Base-by-base conservation (phyloP, 2,329 filamentous ascomycete genomes). In the Seiridium cupressi region DNA sequence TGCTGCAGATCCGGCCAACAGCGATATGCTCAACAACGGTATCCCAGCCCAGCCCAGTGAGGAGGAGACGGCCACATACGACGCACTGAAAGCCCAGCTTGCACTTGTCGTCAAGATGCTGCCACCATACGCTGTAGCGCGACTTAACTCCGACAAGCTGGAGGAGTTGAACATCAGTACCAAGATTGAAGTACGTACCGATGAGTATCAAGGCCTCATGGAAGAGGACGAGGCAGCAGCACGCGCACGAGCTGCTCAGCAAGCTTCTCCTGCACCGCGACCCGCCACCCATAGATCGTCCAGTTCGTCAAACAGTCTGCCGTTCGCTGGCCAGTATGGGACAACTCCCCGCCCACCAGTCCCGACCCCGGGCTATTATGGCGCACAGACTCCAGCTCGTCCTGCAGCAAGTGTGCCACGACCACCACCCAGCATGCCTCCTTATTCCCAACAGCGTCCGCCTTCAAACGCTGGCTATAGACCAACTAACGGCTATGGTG, bases 111-210 rank as follows among this genome's bases (percentile, higher is more conserved):
- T 96, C 62, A 83, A 89, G 64, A 86, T 84, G 44, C 77, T 97
- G 9, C 93, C 93, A 1, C 93, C 93, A 1, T 95, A 92, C 70
- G 91, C 90, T 1, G 90, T 97, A 32, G 89, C 93, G 5, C 94
- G 95, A 69, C 79, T 97, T 62, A 89, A 96, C 68, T 92, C 92
- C 8, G 90, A 96, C 70, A 90, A 93, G 72, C 77, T 96, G n/a
- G 89, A 89, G 36, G 90, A 93, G 60, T 79, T 97, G 53, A 89
- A 91, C 63, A 89, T 96, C 70, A 94, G 89, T 76, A 91, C 87
- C 51, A 92, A 87, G 70, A 84, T 97, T 26, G 77, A 92, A 61
- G 80, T 96, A 51, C 86, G 90, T 62, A 87, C 84, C 5, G 87
- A 89, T 56, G 87, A 92, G 68, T 91, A 91, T 72, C 85, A 84